These are phyloP conservation scores for Thielaviopsis ethacetica DNA, from an alignment of 2,329 filamentous ascomycete genomes.

Conservation along the genomic window DNA sequence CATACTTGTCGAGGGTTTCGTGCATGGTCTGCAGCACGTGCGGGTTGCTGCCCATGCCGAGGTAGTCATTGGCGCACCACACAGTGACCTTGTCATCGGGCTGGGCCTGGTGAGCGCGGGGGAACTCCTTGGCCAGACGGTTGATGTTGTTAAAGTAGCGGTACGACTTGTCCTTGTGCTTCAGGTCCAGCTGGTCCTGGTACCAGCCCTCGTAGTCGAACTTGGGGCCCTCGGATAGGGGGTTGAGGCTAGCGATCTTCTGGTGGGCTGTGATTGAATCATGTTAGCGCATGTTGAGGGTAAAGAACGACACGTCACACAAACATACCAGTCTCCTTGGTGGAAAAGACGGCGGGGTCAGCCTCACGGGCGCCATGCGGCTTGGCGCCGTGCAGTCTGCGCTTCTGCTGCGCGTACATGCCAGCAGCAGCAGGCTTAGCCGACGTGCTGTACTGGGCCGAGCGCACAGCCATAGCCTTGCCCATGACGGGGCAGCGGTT, in stretches of 20 bases:
- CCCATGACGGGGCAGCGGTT: slow-evolving; percentile 97
- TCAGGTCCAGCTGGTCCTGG: slow-evolving; percentile 78
- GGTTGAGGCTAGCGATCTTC: slow-evolving; percentile 13
- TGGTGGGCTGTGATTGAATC: slow-evolving; percentile 3
- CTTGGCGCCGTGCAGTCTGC: slow-evolving; percentile 3
- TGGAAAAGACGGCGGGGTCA: slow-evolving; percentile 10
- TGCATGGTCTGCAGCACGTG: slow-evolving; percentile 86
- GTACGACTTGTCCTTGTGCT: slow-evolving; percentile 99
- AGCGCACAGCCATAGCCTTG: slow-evolving; percentile 85
- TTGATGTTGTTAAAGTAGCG: slow-evolving; percentile 99
- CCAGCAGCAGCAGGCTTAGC: slow-evolving; percentile 25
- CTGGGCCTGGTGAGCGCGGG: slow-evolving; percentile 76
- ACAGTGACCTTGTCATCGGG: slow-evolving; percentile 81
- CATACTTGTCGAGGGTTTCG: slow-evolving; percentile 83
- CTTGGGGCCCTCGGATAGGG: slow-evolving; percentile 28
- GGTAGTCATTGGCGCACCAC: slow-evolving; percentile 98
- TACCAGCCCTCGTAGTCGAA: slow-evolving; percentile 94
- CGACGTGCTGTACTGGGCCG: slow-evolving; percentile 34
- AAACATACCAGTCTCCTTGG: slow-evolving; percentile 10
- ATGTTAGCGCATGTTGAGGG: not conserved
- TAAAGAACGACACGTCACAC: not conserved
- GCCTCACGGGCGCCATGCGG: slow-evolving; percentile 9
- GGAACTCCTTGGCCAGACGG: slow-evolving; percentile 88
- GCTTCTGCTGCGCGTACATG: slow-evolving; percentile 47
- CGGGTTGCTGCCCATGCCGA: slow-evolving; percentile 89